A percentile compares a stretch with the other conserved stretches of the same genome.
Conservation (phyloP, 345 rosid genomes). For the Noccaea bulbosa region DNA sequence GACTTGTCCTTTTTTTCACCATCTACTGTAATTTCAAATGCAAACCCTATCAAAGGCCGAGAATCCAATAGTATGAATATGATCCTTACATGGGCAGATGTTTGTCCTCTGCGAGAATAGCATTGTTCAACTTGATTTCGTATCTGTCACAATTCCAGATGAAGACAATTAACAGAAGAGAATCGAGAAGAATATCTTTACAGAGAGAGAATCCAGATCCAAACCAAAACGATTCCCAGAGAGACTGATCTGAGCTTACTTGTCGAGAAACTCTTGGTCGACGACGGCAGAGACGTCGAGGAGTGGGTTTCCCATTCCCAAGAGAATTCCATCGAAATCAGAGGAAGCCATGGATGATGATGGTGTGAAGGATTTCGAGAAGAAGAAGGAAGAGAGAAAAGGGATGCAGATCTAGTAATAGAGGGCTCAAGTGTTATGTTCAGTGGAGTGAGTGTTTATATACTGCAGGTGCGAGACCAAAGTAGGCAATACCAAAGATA, state of each 20-base stretch:
- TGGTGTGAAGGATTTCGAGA: conserved; percentile 20
- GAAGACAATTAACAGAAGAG: background rate
- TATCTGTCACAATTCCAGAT: conserved; percentile 54
- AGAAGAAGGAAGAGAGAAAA: conserved; percentile 13
- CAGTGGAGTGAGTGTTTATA: conserved; percentile 19
- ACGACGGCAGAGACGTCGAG: conserved; percentile 96
- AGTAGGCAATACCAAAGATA: background rate
- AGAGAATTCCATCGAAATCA: conserved; percentile 58
- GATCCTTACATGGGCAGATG: conserved; percentile 80
- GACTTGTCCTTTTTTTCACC: background rate
- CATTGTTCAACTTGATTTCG: conserved; percentile 82
- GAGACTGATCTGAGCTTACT: conserved; percentile 47
- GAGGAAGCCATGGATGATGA: conserved; percentile 53
- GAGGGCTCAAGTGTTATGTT: conserved; percentile 15
- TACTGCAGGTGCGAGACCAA: background rate
- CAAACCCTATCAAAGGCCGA: background rate
- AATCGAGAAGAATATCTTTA: background rate
- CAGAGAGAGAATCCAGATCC: background rate
- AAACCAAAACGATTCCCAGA: background rate
- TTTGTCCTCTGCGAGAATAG: conserved; percentile 94
- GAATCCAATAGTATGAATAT: background rate
- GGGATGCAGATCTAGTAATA: conserved; percentile 34
- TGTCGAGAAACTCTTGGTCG: conserved; percentile 77
- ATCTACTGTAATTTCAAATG: background rate
- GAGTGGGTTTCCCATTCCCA: conserved; percentile 99